These are phyloP conservation scores for Populus hybrid DNA, from an alignment of 441 rosid genomes.

Conservation along the genomic window DNA sequence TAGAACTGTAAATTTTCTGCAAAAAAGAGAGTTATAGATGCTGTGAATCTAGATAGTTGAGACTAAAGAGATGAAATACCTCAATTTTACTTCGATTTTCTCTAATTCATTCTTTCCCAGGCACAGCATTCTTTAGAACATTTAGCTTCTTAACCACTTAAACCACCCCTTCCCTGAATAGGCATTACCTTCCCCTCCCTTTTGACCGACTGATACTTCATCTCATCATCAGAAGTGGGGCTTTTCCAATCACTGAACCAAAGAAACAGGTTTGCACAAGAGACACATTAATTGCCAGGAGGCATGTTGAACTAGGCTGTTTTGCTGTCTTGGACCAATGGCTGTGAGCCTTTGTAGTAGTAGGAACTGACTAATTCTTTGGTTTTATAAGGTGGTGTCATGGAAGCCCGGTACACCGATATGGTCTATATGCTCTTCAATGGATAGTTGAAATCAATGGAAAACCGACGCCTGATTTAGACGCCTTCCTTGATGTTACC, in stretches of 20 bases:
- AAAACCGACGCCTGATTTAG: conserved; percentile 73
- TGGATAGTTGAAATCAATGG: conserved; percentile 99
- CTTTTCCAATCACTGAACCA: neutral
- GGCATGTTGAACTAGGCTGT: neutral
- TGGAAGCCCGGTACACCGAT: conserved; percentile 92
- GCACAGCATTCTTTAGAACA: neutral
- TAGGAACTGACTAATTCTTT: neutral
- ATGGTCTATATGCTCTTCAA: conserved; percentile 88
- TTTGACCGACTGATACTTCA: neutral
- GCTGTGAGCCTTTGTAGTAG: neutral
- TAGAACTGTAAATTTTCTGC: neutral
- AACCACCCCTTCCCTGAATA: neutral
- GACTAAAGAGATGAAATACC: neutral
- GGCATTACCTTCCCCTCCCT: neutral
- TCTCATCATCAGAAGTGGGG: neutral
- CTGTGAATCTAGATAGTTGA: neutral
- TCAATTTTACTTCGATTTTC: no score
- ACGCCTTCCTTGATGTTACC: conserved; percentile 66
- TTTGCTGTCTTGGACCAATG: neutral
- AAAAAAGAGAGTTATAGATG: neutral
- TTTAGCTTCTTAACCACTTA: neutral
- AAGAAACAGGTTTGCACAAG: neutral
- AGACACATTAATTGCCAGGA: neutral
- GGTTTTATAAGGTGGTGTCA: conserved; percentile 61
- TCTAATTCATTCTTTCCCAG: neutral